These are phyloP conservation scores for Diaporthe aspalathi DNA, from an alignment of 2,329 filamentous ascomycete genomes.

Conservation along the genomic window DNA sequence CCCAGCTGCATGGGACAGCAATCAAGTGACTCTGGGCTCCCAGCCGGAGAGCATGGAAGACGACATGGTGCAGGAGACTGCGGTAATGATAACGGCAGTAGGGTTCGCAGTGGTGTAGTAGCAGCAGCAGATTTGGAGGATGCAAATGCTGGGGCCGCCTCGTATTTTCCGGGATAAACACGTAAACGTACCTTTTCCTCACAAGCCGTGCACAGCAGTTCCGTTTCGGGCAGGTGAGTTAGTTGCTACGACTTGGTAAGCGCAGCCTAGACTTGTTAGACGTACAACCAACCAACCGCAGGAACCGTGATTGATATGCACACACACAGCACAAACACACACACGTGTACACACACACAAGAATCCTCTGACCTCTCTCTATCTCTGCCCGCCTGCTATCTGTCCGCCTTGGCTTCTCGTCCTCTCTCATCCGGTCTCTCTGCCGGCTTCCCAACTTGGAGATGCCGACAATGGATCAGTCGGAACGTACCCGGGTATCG, in stretches of 20 bases:
- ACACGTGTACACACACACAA: conserved; percentile 16
- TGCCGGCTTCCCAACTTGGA: conserved; percentile 4
- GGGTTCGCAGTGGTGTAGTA: background rate
- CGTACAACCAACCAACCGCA: background rate
- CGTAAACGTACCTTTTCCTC: too few relatives aligned
- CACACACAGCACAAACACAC: background rate
- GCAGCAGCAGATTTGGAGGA: background rate
- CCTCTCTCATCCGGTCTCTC: background rate
- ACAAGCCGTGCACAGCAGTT: background rate
- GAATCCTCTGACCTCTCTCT: background rate
- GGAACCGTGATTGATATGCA: background rate
- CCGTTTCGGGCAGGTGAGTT: conserved; percentile 17
- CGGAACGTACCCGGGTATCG: background rate
- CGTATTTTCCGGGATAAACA: conserved; percentile 20
- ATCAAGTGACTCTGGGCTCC: conserved; percentile 14
- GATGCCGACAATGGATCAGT: conserved; percentile 2
- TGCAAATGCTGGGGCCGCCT: conserved; percentile 23
- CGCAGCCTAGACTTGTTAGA: too few relatives aligned
- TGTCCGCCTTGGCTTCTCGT: background rate
- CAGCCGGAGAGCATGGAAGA: background rate
- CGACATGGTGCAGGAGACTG: too few relatives aligned
- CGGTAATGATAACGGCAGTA: conserved; percentile 3
- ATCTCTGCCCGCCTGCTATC: conserved; percentile 5
- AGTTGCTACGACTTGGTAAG: too few relatives aligned
- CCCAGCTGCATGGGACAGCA: conserved; percentile 13